Evolutionary conservation across 257 asterid species (phyloP), one percentile per base, ranked within the genome.

Genomic region (Lantana camara): DNA sequence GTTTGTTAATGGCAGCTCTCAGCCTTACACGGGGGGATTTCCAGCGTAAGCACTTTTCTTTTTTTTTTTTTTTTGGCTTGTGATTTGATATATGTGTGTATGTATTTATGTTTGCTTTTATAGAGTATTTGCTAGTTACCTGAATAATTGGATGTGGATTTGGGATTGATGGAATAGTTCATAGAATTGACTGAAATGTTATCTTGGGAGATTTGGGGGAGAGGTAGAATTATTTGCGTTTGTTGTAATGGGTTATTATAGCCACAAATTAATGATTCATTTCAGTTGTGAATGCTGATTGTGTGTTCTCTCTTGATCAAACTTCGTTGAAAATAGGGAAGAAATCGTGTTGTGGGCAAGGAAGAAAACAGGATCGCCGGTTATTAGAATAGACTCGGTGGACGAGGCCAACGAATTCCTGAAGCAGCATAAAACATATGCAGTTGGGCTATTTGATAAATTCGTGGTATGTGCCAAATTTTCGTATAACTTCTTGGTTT

Each of bases 281-380:
- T 37, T n/a, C 64, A 59, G 50, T 61, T 64, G 64, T 44, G 59
- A 60, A 58, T n/a, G 35, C 61, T 71, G 56, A 64, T 71, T 24
- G 47, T 62, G 60, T 59, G 53, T 53, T 71, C 37, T 24, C 51
- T 38, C 42, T 55, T 66, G 61, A 49, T 12, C 52, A 12, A 17
- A 17, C 50, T 57, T 75, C 63, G 40, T 54, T 52, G 27, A 69
- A 75, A n/a, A n/a, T n/a, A 94, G 99, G 86, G 95, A 88, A 68
- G 99, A 94, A 78, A 82, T 90, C 37, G 89, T 90, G 78, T 62
- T 88, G 57, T 94, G 99, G 99, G 84, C 81, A 14, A 84, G 92
- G 80, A 90, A 90, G 88, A 94, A 86, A 83, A 90, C 96, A 3
- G 95, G 96, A 58, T 63, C 64, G 11, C 99, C 99, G 60, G 84